Conservation (phyloP, 257 asterid species). For the Mitragyna speciosa region DNA sequence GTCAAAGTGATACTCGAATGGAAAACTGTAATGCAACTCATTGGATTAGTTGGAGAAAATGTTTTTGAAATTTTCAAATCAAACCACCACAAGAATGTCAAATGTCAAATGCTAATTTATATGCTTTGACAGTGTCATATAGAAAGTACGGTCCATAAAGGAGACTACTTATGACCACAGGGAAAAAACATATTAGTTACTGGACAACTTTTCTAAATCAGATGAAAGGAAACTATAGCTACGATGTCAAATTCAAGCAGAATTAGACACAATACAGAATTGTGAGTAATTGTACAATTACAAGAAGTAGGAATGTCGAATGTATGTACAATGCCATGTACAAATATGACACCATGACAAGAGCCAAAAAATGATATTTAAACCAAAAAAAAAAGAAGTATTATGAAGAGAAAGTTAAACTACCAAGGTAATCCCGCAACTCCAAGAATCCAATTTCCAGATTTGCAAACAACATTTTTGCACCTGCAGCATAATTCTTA, state of each 20-base stretch:
- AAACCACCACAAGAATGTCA: neutral
- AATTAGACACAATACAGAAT: neutral
- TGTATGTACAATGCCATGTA: neutral
- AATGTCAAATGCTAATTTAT: neutral
- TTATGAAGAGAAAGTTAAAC: slow-evolving; percentile 14
- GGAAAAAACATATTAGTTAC: neutral
- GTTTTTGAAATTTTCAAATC: neutral
- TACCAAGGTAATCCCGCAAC: slow-evolving; percentile 80
- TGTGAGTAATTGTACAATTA: neutral
- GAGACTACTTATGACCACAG: no score
- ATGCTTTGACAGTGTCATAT: neutral
- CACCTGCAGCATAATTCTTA: slow-evolving; percentile 43
- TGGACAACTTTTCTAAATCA: neutral
- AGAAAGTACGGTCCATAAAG: neutral
- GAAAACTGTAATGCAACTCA: neutral
- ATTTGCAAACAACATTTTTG: slow-evolving; percentile 45
- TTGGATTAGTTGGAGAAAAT: neutral
- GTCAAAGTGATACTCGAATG: neutral
- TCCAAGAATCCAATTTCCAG: slow-evolving; percentile 51
- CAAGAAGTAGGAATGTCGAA: neutral
- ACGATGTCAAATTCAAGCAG: neutral
- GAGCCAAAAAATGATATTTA: neutral
- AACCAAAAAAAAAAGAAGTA: neutral
- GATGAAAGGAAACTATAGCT: neutral
- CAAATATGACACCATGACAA: neutral